Evolutionary conservation across 1,139 yeast genomes (phyloP).

Genomic region (Debaryomycetaceae sp.): DNA sequence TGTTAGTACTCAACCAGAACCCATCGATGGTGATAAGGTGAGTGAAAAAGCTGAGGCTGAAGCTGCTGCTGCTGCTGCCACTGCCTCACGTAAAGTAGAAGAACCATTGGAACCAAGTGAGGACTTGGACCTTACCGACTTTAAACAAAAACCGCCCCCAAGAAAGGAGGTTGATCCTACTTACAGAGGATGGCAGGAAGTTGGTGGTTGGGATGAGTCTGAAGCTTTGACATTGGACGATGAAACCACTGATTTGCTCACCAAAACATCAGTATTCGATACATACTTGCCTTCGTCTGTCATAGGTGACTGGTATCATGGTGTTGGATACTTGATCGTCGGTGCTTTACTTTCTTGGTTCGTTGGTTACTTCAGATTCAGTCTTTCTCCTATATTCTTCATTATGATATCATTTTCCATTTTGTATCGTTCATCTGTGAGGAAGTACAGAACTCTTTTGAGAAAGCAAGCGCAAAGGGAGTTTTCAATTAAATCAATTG

Average conservation of each 20-base stretch:
- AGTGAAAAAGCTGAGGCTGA: conserved; percentile 1
- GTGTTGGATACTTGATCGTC: conserved; percentile 61
- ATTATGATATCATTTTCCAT: conserved; percentile 58
- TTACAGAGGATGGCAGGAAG: conserved; percentile 90
- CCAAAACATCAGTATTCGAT: conserved; percentile 68
- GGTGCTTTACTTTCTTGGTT: conserved; percentile 75
- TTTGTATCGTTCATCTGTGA: conserved; percentile 77
- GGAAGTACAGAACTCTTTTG: conserved; percentile 68
- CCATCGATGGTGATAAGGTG: conserved; percentile 9
- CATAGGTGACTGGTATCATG: conserved; percentile 96
- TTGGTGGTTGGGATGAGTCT: conserved; percentile 77
- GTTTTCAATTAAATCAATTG: conserved; percentile 72
- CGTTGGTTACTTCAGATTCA: conserved; percentile 72
- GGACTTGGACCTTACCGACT: conserved; percentile 32
- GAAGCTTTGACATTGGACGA: conserved; percentile 66
- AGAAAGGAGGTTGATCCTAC: conserved; percentile 61
- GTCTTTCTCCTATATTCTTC: conserved; percentile 77
- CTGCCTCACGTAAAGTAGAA: conserved; percentile 6
- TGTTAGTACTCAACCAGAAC: conserved; percentile 2
- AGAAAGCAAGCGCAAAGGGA: conserved; percentile 86
- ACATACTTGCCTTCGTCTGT: conserved; percentile 64
- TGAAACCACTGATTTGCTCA: conserved; percentile 62
- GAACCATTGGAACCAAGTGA: conserved; percentile 23
- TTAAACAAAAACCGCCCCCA: conserved; percentile 40
- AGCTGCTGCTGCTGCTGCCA: conserved; percentile 4